Percentiles rank a stretch among this genome's conserved stretches.
phyloP scores from a whole-genome alignment of 75 land plant species.

The Gnetum montanum region DNA sequence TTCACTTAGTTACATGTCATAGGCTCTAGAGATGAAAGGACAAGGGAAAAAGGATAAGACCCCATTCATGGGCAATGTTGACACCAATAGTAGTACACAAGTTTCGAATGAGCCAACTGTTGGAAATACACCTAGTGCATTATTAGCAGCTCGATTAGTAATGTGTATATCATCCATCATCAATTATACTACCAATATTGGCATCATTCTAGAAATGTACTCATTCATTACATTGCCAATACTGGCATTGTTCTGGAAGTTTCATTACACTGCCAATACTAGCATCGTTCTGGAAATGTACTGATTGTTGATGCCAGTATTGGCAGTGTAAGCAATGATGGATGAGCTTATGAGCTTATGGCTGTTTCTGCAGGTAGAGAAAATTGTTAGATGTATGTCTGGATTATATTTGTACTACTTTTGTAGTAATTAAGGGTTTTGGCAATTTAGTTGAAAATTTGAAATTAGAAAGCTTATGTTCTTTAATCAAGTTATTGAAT shows the following conservation, averaged over 20 bases:
- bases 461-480: neutral
- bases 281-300: too few relatives aligned
- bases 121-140: constrained; percentile 34
- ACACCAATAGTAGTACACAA: constrained; percentile 55
- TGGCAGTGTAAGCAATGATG: constrained; percentile 47
- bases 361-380: constrained; percentile 78
- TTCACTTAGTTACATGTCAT: too few relatives aligned
- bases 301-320: constrained; percentile 65
- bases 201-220: constrained; percentile 30
- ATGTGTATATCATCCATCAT: constrained; percentile 23
- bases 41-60: too few relatives aligned
- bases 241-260: constrained; percentile 29
- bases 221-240: too few relatives aligned
- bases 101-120: constrained; percentile 80
- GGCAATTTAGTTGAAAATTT: too few relatives aligned
- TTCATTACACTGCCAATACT: constrained; percentile 37
- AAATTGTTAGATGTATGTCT: too few relatives aligned
- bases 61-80: too few relatives aligned
- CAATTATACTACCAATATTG: too few relatives aligned
- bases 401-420: too few relatives aligned
- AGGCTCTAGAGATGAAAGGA: too few relatives aligned
- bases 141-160: constrained; percentile 26
- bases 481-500: too few relatives aligned
- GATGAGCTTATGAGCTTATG: constrained; percentile 79
- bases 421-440: too few relatives aligned